phyloP scores from a whole-genome alignment of 2,329 filamentous ascomycete species.

The Scedosporium minutisporum region DNA sequence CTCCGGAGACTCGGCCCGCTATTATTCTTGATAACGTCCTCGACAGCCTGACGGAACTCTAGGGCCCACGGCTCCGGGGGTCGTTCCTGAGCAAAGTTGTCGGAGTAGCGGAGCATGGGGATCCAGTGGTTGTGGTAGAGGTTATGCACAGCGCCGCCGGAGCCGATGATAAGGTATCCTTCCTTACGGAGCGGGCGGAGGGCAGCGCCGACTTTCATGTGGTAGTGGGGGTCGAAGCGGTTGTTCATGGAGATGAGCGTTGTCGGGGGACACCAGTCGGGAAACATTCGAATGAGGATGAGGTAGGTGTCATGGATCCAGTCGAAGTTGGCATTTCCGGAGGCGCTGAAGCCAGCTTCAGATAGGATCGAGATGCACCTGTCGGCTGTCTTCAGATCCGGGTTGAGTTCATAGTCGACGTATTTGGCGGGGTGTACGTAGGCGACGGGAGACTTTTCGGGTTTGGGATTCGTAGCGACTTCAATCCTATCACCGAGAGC shows the following conservation, averaged over 20 bases:
- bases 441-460: slow-evolving; percentile 53
- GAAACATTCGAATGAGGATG: slow-evolving; percentile 62
- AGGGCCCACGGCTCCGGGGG: slow-evolving; percentile 42
- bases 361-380: slow-evolving; percentile 39
- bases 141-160: slow-evolving; percentile 58
- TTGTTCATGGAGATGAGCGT: slow-evolving; percentile 23
- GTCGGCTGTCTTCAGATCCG: slow-evolving; percentile 44
- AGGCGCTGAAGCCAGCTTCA: slow-evolving; percentile 41
- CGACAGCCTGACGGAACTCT: slow-evolving; percentile 56
- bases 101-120: slow-evolving; percentile 50
- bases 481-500: slow-evolving; percentile 44
- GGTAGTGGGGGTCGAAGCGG: slow-evolving; percentile 29
- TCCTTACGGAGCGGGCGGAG: slow-evolving; percentile 45
- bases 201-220: slow-evolving; percentile 44
- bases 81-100: slow-evolving; percentile 34
- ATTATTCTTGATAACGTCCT: slow-evolving; percentile 40
- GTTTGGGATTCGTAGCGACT: slow-evolving; percentile 50
- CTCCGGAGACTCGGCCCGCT: slow-evolving; percentile 44
- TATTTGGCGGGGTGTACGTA: slow-evolving; percentile 60
- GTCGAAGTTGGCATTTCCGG: slow-evolving; percentile 46
- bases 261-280: slow-evolving; percentile 53
- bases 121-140: slow-evolving; percentile 58
- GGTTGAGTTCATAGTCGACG: slow-evolving; percentile 47
- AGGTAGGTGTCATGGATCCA: slow-evolving; percentile 68
- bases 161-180: slow-evolving; percentile 43